These are phyloP conservation scores for Kurtzmaniella fragi DNA, from an alignment of 805 yeast species.

Conservation along the genomic window DNA sequence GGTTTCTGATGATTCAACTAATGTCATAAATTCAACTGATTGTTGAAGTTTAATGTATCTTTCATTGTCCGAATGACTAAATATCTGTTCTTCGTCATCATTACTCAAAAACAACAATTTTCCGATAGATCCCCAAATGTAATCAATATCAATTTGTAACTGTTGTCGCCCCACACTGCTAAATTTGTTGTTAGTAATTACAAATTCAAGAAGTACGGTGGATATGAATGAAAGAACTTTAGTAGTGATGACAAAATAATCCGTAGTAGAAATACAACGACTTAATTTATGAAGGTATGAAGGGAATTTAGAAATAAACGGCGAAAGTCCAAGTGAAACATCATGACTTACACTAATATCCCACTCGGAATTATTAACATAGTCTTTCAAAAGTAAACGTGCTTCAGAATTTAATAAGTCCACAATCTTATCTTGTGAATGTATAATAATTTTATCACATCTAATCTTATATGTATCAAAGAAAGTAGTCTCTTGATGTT, in stretches of 20 bases:
- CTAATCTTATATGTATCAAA: slow-evolving; percentile 22
- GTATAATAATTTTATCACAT: slow-evolving; percentile 16
- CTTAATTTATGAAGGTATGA: slow-evolving; percentile 19
- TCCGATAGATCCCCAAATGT: slow-evolving; percentile 5
- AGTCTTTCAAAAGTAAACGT: slow-evolving; percentile 25
- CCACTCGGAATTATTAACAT: slow-evolving; percentile 35
- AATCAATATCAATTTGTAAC: slow-evolving; percentile 25
- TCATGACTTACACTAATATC: slow-evolving; percentile 10
- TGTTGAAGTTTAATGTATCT: not conserved
- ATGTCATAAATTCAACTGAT: slow-evolving; percentile 1
- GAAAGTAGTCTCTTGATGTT: slow-evolving; percentile 20
- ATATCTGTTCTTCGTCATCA: not conserved
- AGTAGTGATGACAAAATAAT: slow-evolving; percentile 25
- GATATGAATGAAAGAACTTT: slow-evolving; percentile 22
- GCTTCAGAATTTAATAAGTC: slow-evolving; percentile 30
- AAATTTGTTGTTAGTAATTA: slow-evolving; percentile 36
- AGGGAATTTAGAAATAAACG: slow-evolving; percentile 20
- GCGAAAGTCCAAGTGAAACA: slow-evolving; percentile 17
- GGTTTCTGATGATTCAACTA: not conserved
- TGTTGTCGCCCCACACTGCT: slow-evolving; percentile 27
- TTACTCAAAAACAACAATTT: not conserved
- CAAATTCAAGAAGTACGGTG: slow-evolving; percentile 28
- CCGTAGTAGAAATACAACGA: slow-evolving; percentile 20
- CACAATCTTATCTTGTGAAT: slow-evolving; percentile 17
- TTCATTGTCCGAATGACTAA: not conserved